These are phyloP conservation scores for Xylaria sp. DNA, from an alignment of 2,329 filamentous ascomycete species.

Conservation along the genomic window DNA sequence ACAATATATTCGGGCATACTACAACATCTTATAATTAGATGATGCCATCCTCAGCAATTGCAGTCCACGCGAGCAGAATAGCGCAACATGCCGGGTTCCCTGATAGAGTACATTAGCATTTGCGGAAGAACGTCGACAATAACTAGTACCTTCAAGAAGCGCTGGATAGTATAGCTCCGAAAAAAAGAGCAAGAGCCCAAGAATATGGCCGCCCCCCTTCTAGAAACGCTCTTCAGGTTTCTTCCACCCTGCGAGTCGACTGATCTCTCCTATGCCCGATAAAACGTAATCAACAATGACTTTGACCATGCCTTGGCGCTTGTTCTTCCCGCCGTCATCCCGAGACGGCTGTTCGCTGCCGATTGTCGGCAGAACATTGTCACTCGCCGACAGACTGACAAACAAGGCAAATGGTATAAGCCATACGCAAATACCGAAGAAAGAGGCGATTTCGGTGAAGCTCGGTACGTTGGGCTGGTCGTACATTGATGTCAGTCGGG, in stretches of 20 bases:
- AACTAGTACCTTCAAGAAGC: constrained; percentile 23
- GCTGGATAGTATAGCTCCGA: not conserved
- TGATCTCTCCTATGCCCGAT: constrained; percentile 61
- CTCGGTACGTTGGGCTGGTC: constrained; percentile 74
- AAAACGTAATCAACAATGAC: constrained; percentile 69
- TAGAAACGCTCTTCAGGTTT: constrained; percentile 53
- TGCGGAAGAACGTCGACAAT: not conserved
- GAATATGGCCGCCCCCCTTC: constrained; percentile 35
- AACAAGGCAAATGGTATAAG: constrained; percentile 95
- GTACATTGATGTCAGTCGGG: constrained; percentile 68
- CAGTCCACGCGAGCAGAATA: constrained; percentile 2
- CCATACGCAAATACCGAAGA: constrained; percentile 97
- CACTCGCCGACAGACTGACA: constrained; percentile 90
- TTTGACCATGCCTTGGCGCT: constrained; percentile 73
- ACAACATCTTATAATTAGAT: not conserved
- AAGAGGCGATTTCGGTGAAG: constrained; percentile 94
- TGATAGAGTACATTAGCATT: constrained; percentile 8
- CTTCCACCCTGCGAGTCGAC: constrained; percentile 54
- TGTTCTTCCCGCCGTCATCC: constrained; percentile 58
- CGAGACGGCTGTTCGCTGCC: constrained; percentile 72
- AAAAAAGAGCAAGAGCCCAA: constrained; percentile 18
- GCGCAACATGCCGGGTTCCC: not conserved
- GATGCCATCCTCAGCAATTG: not conserved
- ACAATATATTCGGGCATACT: not conserved
- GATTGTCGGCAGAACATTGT: constrained; percentile 95